Conservation (phyloP, 169 alveolate genomes). For the Perkinsus olseni region DNA sequence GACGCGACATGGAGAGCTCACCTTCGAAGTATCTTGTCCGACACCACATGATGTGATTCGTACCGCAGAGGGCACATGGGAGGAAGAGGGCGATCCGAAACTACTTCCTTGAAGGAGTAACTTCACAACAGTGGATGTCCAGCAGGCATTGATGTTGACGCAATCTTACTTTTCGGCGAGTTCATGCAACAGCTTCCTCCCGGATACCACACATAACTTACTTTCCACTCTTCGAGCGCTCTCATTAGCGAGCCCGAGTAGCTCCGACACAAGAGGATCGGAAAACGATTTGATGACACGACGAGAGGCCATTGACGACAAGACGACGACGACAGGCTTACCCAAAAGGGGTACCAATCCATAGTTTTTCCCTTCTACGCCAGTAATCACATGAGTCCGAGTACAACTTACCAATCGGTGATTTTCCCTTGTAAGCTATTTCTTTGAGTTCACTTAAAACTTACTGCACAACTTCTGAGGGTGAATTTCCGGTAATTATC, state of each 20-base stretch:
- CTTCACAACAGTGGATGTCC: background rate
- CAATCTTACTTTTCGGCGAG: background rate
- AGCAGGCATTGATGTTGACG: too few relatives aligned
- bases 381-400: too few relatives aligned
- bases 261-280: background rate
- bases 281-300: background rate
- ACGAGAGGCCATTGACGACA: background rate
- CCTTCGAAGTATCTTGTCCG: background rate
- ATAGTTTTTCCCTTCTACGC: too few relatives aligned
- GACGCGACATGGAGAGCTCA: background rate
- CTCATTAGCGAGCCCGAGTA: background rate
- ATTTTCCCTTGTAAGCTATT: too few relatives aligned
- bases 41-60: background rate
- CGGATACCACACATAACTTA: background rate
- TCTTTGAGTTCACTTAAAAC: background rate
- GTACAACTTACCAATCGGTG: too few relatives aligned
- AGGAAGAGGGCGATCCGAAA: background rate
- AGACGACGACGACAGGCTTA: background rate
- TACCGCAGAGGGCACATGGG: background rate
- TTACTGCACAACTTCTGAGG: background rate
- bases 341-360: too few relatives aligned
- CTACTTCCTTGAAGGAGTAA: background rate
- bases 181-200: background rate
- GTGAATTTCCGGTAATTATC: background rate
- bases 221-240: background rate